Conservation (phyloP, 768 basidiomycete species). For the Boletus sensibilis region DNA sequence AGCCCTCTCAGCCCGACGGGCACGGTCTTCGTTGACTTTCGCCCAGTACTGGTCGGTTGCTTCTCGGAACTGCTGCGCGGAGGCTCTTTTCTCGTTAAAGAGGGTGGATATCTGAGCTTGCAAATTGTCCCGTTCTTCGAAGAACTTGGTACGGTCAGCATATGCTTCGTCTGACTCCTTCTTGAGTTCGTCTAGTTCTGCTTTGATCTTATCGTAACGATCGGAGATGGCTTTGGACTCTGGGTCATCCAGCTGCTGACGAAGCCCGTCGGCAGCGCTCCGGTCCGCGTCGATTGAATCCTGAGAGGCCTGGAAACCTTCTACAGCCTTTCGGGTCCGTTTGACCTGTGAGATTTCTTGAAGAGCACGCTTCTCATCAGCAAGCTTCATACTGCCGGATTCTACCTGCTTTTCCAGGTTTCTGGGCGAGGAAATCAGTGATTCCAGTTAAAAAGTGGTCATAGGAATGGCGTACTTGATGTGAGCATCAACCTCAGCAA, state of each 20-base stretch:
- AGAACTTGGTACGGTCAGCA: constrained; percentile 76
- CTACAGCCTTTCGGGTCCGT: constrained; percentile 71
- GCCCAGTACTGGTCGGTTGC: constrained; percentile 78
- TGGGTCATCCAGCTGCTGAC: constrained; percentile 86
- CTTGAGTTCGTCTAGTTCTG: constrained; percentile 83
- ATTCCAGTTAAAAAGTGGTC: neutral
- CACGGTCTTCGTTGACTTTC: constrained; percentile 87
- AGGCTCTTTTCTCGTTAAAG: constrained; percentile 75
- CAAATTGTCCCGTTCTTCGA: constrained; percentile 79
- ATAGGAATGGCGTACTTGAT: constrained; percentile 60
- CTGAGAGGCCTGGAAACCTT: constrained; percentile 78
- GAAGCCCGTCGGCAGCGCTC: constrained; percentile 70
- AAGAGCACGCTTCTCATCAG: constrained; percentile 94
- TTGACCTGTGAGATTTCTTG: constrained; percentile 77
- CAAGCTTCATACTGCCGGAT: constrained; percentile 86
- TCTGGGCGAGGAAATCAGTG: constrained; percentile 39
- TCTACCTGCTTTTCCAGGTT: constrained; percentile 88
- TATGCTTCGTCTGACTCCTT: constrained; percentile 84
- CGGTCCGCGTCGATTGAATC: constrained; percentile 80
- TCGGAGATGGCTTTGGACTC: constrained; percentile 79
- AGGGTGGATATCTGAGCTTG: constrained; percentile 69
- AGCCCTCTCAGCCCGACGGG: constrained; percentile 73
- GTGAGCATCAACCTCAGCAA: constrained; percentile 82
- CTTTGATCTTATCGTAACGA: constrained; percentile 76
- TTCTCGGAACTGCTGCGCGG: constrained; percentile 68